Percentiles rank a stretch among this genome's conserved stretches.
phyloP scores from a whole-genome alignment of 1,284 basidiomycete species.

The Trichosporon coremiiforme region DNA sequence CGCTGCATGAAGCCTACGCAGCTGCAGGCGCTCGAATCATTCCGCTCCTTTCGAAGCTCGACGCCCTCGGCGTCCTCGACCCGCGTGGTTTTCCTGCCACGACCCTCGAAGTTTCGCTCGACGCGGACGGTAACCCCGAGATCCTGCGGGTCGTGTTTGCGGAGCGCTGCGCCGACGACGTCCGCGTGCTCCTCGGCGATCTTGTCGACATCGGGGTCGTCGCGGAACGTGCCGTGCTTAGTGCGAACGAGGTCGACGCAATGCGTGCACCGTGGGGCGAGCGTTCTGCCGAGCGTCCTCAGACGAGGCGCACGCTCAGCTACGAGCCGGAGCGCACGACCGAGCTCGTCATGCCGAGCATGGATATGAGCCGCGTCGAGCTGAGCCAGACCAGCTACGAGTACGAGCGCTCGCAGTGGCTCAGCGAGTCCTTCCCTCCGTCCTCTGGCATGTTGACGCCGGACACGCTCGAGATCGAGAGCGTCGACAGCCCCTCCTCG shows the following conservation, averaged over 20 bases:
- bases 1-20: constrained; percentile 42
- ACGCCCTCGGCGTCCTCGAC: constrained; percentile 40
- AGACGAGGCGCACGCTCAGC: neutral
- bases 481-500: neutral
- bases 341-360: constrained; percentile 41
- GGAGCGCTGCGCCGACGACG: constrained; percentile 37
- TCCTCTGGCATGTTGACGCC: neutral
- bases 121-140: constrained; percentile 38
- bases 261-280: constrained; percentile 15
- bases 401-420: neutral
- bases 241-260: constrained; percentile 21
- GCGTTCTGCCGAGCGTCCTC: neutral
- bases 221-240: constrained; percentile 17
- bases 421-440: neutral
- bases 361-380: constrained; percentile 33
- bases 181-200: constrained; percentile 41
- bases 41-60: constrained; percentile 44
- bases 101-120: constrained; percentile 21
- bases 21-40: constrained; percentile 38
- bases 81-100: constrained; percentile 20
- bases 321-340: constrained; percentile 10
- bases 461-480: neutral
- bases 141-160: constrained; percentile 44
- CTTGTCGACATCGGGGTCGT: constrained; percentile 39
- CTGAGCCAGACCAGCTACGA: neutral